Evolutionary conservation across 2,329 filamentous ascomycete genomes (phyloP).

Genomic region (Fusarium sp.): DNA sequence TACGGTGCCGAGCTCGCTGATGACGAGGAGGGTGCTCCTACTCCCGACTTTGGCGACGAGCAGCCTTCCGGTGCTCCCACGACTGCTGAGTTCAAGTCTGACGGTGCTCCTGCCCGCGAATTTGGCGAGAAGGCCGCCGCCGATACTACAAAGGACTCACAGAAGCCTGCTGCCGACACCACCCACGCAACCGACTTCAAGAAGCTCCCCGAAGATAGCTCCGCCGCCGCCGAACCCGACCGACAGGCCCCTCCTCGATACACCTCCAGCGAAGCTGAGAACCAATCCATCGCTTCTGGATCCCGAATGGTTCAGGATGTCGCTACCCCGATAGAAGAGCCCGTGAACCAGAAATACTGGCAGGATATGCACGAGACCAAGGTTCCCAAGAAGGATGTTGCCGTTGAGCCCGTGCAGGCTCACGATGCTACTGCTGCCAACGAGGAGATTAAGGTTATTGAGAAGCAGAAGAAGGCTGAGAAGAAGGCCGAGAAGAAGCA

Average conservation of each 20-base stretch:
- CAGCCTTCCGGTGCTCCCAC: constrained; percentile 31
- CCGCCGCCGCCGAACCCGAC: background rate
- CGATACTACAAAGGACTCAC: background rate
- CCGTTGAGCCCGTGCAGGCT: constrained; percentile 20
- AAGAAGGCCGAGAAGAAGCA: constrained; percentile 29
- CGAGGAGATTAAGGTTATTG: constrained; percentile 34
- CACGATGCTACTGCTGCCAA: constrained; percentile 50
- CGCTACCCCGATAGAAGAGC: constrained; percentile 23
- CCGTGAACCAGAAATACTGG: constrained; percentile 13
- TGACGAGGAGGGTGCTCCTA: constrained; percentile 65
- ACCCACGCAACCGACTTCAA: background rate
- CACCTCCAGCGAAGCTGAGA: background rate
- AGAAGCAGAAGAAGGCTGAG: constrained; percentile 28
- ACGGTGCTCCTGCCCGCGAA: background rate
- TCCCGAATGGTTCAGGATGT: constrained; percentile 28
- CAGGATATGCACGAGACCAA: constrained; percentile 25
- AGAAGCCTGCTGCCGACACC: background rate
- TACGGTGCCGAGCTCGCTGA: constrained; percentile 90
- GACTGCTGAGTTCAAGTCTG: constrained; percentile 8
- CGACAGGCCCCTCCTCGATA: background rate
- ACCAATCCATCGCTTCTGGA: background rate
- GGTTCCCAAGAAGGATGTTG: constrained; percentile 26
- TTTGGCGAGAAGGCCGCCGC: background rate
- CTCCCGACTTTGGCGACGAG: constrained; percentile 45
- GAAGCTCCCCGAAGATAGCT: background rate